A percentile compares a stretch with the other conserved stretches of the same genome.
Conservation (phyloP, 768 basidiomycete genomes). For the Hypsizygus marmoreus region DNA sequence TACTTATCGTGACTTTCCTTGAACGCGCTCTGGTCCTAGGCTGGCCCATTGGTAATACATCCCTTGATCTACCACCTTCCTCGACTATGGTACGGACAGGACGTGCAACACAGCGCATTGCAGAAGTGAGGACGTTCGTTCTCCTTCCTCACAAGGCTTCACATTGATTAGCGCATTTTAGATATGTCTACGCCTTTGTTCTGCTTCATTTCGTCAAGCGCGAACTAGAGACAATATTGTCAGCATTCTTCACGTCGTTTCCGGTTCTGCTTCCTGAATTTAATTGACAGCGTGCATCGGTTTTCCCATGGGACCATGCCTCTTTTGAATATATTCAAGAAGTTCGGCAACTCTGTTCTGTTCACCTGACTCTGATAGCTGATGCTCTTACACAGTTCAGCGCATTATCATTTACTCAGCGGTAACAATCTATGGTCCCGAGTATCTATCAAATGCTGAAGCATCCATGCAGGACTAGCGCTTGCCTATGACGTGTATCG, state of each 20-base stretch:
- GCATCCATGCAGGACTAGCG: conserved; percentile 54
- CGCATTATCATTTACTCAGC: conserved; percentile 84
- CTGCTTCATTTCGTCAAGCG: conserved; percentile 91
- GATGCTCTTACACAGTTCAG: conserved; percentile 55
- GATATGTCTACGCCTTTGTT: conserved; percentile 73
- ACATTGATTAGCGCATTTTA: conserved; percentile 16
- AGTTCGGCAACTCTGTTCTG: conserved; percentile 50
- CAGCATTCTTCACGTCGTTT: conserved; percentile 23
- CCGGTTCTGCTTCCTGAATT: background rate
- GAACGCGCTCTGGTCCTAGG: conserved; percentile 43
- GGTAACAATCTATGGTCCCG: conserved; percentile 43
- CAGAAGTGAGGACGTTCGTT: conserved; percentile 57
- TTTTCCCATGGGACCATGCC: conserved; percentile 98
- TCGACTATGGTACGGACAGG: conserved; percentile 64
- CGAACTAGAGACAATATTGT: conserved; percentile 91
- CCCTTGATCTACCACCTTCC: conserved; percentile 80
- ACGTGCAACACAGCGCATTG: conserved; percentile 72
- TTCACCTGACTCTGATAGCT: background rate
- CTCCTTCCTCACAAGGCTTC: background rate
- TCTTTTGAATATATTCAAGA: conserved; percentile 79
- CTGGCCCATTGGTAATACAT: conserved; percentile 88
- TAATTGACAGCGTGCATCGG: conserved; percentile 71
- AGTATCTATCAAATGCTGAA: conserved; percentile 1
- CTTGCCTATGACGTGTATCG: conserved; percentile 83
- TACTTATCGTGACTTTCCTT: conserved; percentile 2